Evolutionary conservation across 371 early-diverging fungal genomes (phyloP).

Genomic region (Dinochytrium kinnereticum): DNA sequence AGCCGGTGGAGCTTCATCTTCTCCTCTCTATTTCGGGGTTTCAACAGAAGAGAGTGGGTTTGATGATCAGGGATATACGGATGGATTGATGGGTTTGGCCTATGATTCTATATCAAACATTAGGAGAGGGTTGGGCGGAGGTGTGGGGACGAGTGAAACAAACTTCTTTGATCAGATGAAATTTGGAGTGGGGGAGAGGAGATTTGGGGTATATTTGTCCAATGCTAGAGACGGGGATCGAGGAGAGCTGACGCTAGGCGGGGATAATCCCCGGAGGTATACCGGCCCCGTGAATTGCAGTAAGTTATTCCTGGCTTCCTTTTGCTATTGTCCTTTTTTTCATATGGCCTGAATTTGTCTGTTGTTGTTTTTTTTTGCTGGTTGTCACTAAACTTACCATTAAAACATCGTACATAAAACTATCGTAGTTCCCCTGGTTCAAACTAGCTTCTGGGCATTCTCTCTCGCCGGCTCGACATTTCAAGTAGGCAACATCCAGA

Average conservation of each 20-base stretch:
- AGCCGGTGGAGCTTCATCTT: slow-evolving; percentile 28
- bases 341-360: too few species aligned
- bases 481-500: neutral
- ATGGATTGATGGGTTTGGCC: slow-evolving; percentile 38
- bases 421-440: neutral
- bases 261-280: slow-evolving; percentile 25
- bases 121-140: neutral
- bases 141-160: neutral
- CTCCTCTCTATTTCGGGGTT: slow-evolving; percentile 28
- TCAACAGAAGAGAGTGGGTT: slow-evolving; percentile 25
- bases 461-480: neutral
- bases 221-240: slow-evolving; percentile 32
- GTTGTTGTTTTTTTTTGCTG: too few species aligned
- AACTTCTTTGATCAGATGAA: slow-evolving; percentile 28
- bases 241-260: slow-evolving; percentile 38
- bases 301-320: too few species aligned
- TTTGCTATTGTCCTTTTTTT: too few species aligned
- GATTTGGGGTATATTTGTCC: slow-evolving; percentile 39
- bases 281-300: slow-evolving; percentile 6
- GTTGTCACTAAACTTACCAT: too few species aligned
- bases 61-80: slow-evolving; percentile 15
- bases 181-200: slow-evolving; percentile 2
- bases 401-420: too few species aligned
- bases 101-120: slow-evolving; percentile 31
- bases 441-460: slow-evolving; percentile 1